These are phyloP conservation scores for Lactarius hatsudake DNA, from an alignment of 768 basidiomycete species.

Conservation along the genomic window DNA sequence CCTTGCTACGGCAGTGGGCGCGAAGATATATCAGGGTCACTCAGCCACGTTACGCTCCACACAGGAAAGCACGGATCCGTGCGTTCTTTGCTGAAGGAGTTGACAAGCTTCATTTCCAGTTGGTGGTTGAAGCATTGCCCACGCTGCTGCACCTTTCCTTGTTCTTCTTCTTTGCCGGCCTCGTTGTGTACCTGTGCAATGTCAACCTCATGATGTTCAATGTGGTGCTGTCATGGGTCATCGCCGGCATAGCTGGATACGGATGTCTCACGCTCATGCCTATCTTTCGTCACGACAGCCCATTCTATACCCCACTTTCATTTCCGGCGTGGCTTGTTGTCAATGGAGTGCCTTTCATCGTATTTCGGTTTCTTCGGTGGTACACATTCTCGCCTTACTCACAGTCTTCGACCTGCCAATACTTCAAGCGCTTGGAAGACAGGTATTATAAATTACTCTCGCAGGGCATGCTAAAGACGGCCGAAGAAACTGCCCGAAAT, in stretches of 20 bases:
- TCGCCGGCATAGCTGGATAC: background rate
- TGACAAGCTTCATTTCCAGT: background rate
- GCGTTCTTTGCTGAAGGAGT: background rate
- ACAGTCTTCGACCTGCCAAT: too few relatives aligned
- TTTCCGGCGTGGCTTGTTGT: too few relatives aligned
- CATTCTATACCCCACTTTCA: too few relatives aligned
- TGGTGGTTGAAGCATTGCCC: background rate
- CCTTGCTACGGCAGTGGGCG: background rate
- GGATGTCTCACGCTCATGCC: background rate
- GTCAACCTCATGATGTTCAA: background rate
- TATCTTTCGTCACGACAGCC: background rate
- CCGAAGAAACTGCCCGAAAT: background rate
- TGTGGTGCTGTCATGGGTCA: background rate
- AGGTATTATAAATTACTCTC: too few relatives aligned
- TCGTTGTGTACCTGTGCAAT: background rate
- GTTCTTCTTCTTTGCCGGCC: constrained; percentile 7
- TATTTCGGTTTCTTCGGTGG: too few relatives aligned
- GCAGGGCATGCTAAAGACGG: background rate
- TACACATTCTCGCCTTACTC: too few relatives aligned
- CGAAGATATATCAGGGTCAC: background rate
- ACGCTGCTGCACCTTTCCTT: constrained; percentile 2
- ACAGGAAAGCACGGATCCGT: background rate
- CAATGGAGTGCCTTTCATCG: too few relatives aligned
- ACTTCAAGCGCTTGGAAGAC: too few relatives aligned
- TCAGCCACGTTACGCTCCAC: background rate